phyloP scores from a whole-genome alignment of 2,329 filamentous ascomycete species.

The Falciphora oryzae region DNA sequence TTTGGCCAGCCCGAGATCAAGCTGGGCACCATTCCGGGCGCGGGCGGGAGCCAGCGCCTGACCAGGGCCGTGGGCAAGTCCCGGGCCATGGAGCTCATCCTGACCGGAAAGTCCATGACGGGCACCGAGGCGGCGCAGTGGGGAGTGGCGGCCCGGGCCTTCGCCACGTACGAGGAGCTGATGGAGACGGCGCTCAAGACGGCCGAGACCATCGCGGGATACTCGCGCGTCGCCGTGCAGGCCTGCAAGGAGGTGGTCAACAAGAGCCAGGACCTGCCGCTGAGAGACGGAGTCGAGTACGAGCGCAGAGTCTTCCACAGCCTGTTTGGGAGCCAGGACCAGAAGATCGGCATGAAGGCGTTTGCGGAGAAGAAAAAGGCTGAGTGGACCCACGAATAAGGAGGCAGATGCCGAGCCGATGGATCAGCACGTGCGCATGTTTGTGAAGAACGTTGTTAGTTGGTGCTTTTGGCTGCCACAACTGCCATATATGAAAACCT shows the following conservation, averaged over 20 bases:
- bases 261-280: conserved; percentile 87
- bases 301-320: conserved; percentile 91
- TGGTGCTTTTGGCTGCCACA: no score
- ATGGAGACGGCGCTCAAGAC: conserved; percentile 76
- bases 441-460: neutral
- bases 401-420: neutral
- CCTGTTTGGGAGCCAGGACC: conserved; percentile 89
- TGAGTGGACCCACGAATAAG: conserved; percentile 77
- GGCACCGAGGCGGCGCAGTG: conserved; percentile 82
- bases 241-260: conserved; percentile 98
- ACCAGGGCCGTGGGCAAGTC: conserved; percentile 79
- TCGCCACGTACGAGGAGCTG: conserved; percentile 73
- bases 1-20: conserved; percentile 98
- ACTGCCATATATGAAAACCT: no score
- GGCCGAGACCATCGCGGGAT: conserved; percentile 82
- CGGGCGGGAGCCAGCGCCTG: conserved; percentile 83
- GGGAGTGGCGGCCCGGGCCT: conserved; percentile 81
- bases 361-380: conserved; percentile 94
- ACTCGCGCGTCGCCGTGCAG: conserved; percentile 80
- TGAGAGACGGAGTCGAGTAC: conserved; percentile 89
- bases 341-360: conserved; percentile 95
- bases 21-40: conserved; percentile 86
- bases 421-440: neutral
- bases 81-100: conserved; percentile 84
- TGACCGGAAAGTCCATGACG: conserved; percentile 78